Base-by-base conservation (phyloP, 1,139 yeast genomes). In the Blastobotrys malaysiensis region DNA sequence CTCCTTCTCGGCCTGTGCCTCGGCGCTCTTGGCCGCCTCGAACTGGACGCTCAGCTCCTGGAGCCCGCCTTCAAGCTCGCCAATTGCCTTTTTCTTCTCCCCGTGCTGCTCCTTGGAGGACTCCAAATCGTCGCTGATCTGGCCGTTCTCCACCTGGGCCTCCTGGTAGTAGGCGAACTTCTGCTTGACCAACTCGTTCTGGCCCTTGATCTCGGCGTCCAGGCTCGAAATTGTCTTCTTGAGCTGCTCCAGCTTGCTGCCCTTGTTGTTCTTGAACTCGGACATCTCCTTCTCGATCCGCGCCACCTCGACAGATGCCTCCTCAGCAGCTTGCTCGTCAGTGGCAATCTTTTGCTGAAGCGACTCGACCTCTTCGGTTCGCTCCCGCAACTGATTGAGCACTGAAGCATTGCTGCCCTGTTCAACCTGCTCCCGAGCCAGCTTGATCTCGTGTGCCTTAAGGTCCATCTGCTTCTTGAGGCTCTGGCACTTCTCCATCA, bases 191-290 rank as follows among this genome's bases (percentile, higher is more conserved):
- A 67, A 70, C 3, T 65, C 64, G 54, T 80, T 83, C 52, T 80
- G 74, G 1, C 71, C 59, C 1, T 60, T 61, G 18, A 59, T 56
- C 21, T 55, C 52, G n/a, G 51, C 51, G 7, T 58, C 60, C 48
- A 64, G 57, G 44, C 53, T 16, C 18, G 57, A 60, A 4, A 64
- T 56, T 5, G 58, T 49, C 22, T 68, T 63, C 63, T 83, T 81
- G 54, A 95, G 73, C 61, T 86, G 81, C 53, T 82, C 81, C 56
- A 95, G 76, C 68, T 93, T 95, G 1, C 85, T 80, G 0, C 91
- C 89, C 62, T 90, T 91, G 68, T 95, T 88, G 54, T 74, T 76
- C 57, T 81, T 82, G 68, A 91, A 91, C 62, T 95, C 99, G 52
- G 77, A 75, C 75, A 90, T 88, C 68, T 95, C 99, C 36, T 75